Conservation (phyloP, 2,329 filamentous ascomycete species). For the Dactylonectria macrodidyma region DNA sequence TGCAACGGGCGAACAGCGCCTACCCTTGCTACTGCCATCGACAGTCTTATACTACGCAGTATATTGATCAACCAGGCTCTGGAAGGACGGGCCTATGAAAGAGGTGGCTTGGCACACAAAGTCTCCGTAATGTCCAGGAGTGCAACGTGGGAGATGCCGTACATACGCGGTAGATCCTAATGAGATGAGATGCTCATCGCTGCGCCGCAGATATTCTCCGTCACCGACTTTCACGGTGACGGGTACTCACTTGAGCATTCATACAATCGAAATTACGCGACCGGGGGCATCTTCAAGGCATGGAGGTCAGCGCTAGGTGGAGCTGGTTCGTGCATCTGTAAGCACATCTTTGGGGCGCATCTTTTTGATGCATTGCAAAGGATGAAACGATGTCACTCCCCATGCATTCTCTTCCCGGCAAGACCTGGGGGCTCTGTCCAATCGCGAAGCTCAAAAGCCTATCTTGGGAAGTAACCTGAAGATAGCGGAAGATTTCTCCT, state of each 20-base stretch:
- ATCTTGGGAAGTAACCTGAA: not conserved
- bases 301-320: slow-evolving; percentile 1
- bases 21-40: slow-evolving; percentile 17
- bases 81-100: not conserved
- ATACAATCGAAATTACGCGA: not conserved
- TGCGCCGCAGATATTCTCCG: not conserved
- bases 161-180: not conserved
- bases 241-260: slow-evolving; percentile 4
- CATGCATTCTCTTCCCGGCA: slow-evolving; percentile 1
- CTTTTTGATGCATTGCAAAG: slow-evolving; percentile 19
- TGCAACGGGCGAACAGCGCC: slow-evolving; percentile 20
- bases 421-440: slow-evolving; percentile 13
- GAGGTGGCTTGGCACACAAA: not conserved
- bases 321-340: slow-evolving; percentile 21
- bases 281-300: slow-evolving; percentile 8
- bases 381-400: slow-evolving; percentile 24
- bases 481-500: not conserved
- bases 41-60: not conserved
- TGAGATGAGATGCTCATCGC: not conserved
- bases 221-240: slow-evolving; percentile 16
- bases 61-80: not conserved
- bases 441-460: not conserved
- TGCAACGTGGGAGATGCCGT: slow-evolving; percentile 1
- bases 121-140: not conserved
- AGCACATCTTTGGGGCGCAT: no score